Conservation (phyloP, 352 stramenopile genomes). For the Phytophthora pluvialis region DNA sequence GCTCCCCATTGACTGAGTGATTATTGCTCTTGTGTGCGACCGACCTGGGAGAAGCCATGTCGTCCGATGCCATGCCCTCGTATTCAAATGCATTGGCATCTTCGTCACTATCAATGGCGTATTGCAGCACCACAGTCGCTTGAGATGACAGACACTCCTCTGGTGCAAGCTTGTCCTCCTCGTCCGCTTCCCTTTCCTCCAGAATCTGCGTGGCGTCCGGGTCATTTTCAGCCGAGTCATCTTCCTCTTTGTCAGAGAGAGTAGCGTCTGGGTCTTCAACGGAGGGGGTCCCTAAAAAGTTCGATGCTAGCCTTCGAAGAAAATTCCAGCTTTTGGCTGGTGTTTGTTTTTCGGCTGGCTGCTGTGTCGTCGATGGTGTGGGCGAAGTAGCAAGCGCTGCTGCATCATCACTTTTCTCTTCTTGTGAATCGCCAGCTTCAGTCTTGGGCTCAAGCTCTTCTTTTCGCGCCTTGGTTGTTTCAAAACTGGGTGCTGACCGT, state of each 20-base stretch:
- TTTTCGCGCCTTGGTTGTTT: background rate
- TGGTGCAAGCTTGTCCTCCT: conserved; percentile 17
- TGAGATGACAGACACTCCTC: conserved; percentile 37
- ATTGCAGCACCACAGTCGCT: conserved; percentile 34
- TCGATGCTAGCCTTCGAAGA: conserved; percentile 14
- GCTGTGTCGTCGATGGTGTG: background rate
- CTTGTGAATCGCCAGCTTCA: conserved; percentile 2
- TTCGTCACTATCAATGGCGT: conserved; percentile 34
- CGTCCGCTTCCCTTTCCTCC: conserved; percentile 12
- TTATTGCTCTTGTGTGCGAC: background rate
- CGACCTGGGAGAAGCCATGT: conserved; percentile 17
- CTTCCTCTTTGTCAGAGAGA: conserved; percentile 11
- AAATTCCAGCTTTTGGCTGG: conserved; percentile 12
- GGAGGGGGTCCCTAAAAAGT: conserved; percentile 9
- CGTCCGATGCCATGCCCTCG: conserved; percentile 28
- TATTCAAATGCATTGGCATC: conserved; percentile 43
- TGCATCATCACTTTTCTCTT: background rate
- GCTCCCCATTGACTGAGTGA: background rate
- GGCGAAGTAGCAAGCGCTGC: background rate
- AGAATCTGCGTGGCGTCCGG: conserved; percentile 20
- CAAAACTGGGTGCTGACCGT: background rate
- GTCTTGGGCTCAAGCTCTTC: conserved; percentile 1
- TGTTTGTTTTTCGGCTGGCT: conserved; percentile 15
- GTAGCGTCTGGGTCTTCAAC: background rate
- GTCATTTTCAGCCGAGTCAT: conserved; percentile 12